Evolutionary conservation across 441 rosid genomes (phyloP), one percentile per base, ranked within the genome.

Genomic region (Syzygium syzygioides): DNA sequence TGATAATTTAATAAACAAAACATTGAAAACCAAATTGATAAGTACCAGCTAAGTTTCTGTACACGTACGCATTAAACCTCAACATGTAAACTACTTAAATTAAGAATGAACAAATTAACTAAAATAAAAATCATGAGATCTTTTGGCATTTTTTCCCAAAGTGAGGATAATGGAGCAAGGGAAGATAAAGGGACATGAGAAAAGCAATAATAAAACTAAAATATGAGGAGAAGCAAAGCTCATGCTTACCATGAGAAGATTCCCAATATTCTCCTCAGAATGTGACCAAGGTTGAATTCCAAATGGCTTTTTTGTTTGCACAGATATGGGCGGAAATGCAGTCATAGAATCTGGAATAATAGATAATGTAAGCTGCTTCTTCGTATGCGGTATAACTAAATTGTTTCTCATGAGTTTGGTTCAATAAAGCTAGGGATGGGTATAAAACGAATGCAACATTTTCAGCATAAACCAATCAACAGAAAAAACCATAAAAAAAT

Each of bases 161-260:
- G 52, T 37, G 41, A 37, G 52, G 18, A 76, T 37, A 41, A 76
- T 23, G n/a, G 18, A 76, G 83, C 83, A 23, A 41, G 83, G 9
- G 10, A 41, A 76, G 83, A 76, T 37, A 76, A 37, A 37, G 41
- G n/a, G n/a, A 32, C 79, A 56, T 48, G 52, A 62, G 86, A 60
- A 66, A 14, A 91, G 53, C 83, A 57, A 41, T 53, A 50, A 88
- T 28, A 55, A 23, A 85, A n/a, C 26, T 53, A 48, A 55, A 30
- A 19, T 14, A 55, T 10, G 25, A 91, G 45, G 79, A 66, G 79
- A 48, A 26, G 18, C 91, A 91, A 89, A 79, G 56, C 83, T 85
- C 59, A 91, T 90, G 91, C 93, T 95, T 92, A 97, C 99, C 99
- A 97, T 97, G 25, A 97, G 94, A 91, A 96, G 98, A 92, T 96